These are phyloP conservation scores for Starmerella bombi DNA, from an alignment of 805 yeast species.

Conservation along the genomic window DNA sequence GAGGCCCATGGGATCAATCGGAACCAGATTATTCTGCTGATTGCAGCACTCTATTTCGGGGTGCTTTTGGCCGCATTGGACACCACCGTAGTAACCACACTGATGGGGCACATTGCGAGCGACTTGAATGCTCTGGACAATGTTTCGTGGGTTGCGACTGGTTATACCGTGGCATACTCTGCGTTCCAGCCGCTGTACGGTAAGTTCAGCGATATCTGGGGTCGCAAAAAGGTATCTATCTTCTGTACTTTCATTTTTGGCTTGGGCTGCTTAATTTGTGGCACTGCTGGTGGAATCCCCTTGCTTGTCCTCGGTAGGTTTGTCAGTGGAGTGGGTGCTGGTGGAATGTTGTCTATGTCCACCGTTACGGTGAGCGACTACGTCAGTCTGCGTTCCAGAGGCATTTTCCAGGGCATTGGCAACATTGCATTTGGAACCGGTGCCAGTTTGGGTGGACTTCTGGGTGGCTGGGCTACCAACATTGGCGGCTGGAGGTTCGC, in stretches of 20 bases:
- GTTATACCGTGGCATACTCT: constrained; percentile 53
- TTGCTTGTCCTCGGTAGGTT: constrained; percentile 60
- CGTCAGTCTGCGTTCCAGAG: constrained; percentile 63
- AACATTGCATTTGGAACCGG: constrained; percentile 69
- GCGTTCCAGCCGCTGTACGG: constrained; percentile 69
- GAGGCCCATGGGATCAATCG: constrained; percentile 10
- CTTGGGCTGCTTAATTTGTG: constrained; percentile 39
- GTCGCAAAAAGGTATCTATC: constrained; percentile 31
- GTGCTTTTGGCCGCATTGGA: constrained; percentile 43
- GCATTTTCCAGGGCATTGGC: constrained; percentile 69
- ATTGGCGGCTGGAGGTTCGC: constrained; percentile 51
- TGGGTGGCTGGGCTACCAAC: constrained; percentile 42
- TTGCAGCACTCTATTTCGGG: constrained; percentile 24
- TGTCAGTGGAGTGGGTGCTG: constrained; percentile 83
- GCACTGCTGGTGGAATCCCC: constrained; percentile 39
- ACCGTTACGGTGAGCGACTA: constrained; percentile 68
- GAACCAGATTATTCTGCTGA: constrained; percentile 12
- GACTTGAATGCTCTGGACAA: constrained; percentile 40
- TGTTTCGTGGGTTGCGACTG: constrained; percentile 59
- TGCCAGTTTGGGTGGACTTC: constrained; percentile 52
- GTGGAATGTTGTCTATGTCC: constrained; percentile 64
- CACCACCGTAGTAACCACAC: constrained; percentile 47
- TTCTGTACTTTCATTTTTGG: constrained; percentile 34
- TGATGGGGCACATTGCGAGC: constrained; percentile 46
- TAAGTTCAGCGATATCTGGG: constrained; percentile 47